Base-by-base conservation (phyloP, 495 filamentous ascomycete genomes). In the Penicillium atrosanguineum region DNA sequence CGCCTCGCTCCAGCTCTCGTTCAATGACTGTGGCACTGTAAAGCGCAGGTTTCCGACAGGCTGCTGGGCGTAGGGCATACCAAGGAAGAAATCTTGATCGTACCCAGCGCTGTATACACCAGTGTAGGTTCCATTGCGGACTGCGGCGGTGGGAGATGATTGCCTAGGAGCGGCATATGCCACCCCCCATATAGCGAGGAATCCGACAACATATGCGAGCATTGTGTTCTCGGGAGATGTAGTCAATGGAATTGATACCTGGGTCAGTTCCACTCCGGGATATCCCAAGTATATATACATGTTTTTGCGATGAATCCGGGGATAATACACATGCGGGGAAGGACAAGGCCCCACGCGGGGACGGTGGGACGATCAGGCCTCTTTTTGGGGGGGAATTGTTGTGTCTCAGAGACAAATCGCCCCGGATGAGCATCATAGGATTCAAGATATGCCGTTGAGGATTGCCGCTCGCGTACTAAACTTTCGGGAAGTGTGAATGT, bases 31-130 rank as follows among this genome's bases (percentile, higher is more conserved):
- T 7, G 79, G 79, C 19, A 69, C 63, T 5, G 65, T 69, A 50
- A 83, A 84, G 1, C 83, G 69, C 15, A 80, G 64, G 34, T 68
- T 34, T 5, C 73, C 74, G 3, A 80, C 44, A 2, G 70, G 73
- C 41, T 72, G 69, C 40, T 77, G 70, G 25, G 76, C 70, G 65
- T 75, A 81, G 6, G 76, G 75, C 11, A 80, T 74, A 20, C 74
- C 74, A 20, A 77, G 59, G 52, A 78, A 79, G 48, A 71, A 67
- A 42, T 78, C 77, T 49, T 78, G 74, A 21, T 70, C 46, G 49
- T 72, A 76, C n/a, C 46, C 38, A 9, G 60, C 36, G 37, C 63
- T 71, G 53, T 69, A 60, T 1, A 70, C 44, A 0, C 76, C 75
- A 19, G 46, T 39, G 43, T 74, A 75, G 4, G 72, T 74, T 43